phyloP scores from a whole-genome alignment of 2,329 filamentous ascomycete genomes.

The Pyricularia grisea region DNA sequence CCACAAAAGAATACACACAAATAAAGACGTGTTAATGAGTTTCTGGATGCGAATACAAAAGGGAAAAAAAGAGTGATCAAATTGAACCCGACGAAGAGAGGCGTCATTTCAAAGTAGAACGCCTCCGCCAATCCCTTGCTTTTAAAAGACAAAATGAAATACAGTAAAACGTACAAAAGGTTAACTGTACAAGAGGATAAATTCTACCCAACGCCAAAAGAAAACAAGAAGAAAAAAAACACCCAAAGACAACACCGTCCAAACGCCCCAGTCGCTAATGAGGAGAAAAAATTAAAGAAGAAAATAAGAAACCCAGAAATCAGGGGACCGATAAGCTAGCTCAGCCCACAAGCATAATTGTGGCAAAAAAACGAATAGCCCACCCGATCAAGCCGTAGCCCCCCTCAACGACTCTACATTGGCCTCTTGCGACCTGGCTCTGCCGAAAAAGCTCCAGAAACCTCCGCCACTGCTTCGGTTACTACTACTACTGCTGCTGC shows the following conservation, averaged over 20 bases:
- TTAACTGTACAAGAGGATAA: background rate
- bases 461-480: background rate
- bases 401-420: constrained; percentile 1
- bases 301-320: background rate
- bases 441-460: constrained; percentile 2
- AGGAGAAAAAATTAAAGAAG: background rate
- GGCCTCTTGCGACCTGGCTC: background rate
- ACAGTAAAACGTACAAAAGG: background rate
- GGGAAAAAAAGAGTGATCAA: background rate
- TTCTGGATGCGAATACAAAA: background rate
- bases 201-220: background rate
- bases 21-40: too few species aligned
- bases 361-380: background rate
- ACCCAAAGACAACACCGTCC: background rate
- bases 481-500: too few species aligned
- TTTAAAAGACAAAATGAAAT: background rate
- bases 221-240: background rate
- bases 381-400: background rate
- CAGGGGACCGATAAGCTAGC: background rate
- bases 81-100: background rate
- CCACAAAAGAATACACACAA: background rate
- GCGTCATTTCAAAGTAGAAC: background rate
- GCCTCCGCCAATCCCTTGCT: background rate
- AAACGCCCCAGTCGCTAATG: too few species aligned
- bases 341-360: background rate